phyloP scores from a whole-genome alignment of 352 stramenopile genomes.

The Phytophthora lateralis region DNA sequence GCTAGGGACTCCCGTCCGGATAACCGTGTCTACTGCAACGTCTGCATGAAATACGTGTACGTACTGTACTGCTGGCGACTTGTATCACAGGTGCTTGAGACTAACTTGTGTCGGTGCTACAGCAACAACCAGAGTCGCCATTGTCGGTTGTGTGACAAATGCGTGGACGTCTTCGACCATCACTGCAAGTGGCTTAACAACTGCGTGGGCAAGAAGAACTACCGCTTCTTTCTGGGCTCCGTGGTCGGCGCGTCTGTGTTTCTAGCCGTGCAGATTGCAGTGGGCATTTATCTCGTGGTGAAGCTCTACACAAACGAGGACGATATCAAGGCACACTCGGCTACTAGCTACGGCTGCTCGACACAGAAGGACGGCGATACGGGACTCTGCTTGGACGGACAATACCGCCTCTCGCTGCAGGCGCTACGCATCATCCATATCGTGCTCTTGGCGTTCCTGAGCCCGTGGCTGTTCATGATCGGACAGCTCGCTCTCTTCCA shows the following conservation, averaged over 20 bases:
- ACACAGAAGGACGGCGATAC: conserved; percentile 44
- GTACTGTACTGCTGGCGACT: conserved; percentile 13
- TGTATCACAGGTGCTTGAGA: background rate
- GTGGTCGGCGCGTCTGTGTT: conserved; percentile 70
- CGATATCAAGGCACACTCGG: conserved; percentile 49
- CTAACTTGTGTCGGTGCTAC: conserved; percentile 4
- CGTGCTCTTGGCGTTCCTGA: conserved; percentile 68
- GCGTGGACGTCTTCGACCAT: conserved; percentile 96
- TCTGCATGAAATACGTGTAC: conserved; percentile 90
- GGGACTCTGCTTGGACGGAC: conserved; percentile 54
- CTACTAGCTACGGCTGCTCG: conserved; percentile 70
- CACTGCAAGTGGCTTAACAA: conserved; percentile 98
- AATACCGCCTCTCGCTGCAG: conserved; percentile 60
- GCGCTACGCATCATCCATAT: conserved; percentile 68
- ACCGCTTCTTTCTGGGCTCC: conserved; percentile 77
- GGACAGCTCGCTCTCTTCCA: conserved; percentile 82
- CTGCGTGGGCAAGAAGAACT: conserved; percentile 92
- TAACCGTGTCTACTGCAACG: conserved; percentile 87
- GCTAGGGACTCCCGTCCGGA: conserved; percentile 31
- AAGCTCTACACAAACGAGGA: conserved; percentile 52
- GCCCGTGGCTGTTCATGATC: conserved; percentile 82
- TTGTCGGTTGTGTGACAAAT: conserved; percentile 97
- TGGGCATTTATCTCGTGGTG: conserved; percentile 68
- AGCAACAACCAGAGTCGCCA: conserved; percentile 90
- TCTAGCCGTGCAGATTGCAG: conserved; percentile 68